Conservation (phyloP, 768 basidiomycete species). For the Russula ochroleuca region DNA sequence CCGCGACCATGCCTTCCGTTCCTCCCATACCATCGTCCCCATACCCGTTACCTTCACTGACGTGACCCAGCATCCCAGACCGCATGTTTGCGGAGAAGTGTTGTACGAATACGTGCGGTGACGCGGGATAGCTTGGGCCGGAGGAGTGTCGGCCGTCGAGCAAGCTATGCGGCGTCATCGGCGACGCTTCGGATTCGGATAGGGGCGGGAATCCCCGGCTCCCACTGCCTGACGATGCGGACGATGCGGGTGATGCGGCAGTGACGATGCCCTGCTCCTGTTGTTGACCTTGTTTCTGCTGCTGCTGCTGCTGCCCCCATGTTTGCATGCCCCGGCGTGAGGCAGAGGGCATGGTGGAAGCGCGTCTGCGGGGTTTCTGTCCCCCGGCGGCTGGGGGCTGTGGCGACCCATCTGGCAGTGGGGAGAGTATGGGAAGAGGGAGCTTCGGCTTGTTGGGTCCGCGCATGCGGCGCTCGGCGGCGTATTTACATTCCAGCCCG, state of each 20-base stretch:
- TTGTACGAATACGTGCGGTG: conserved; percentile 1
- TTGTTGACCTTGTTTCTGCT: neutral
- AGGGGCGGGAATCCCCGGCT: neutral
- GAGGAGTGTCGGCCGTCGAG: conserved; percentile 6
- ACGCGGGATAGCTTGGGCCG: neutral
- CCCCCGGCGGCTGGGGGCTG: neutral
- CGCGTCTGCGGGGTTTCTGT: conserved; percentile 17
- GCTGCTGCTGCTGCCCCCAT: neutral
- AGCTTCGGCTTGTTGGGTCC: conserved; percentile 57
- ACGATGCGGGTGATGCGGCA: conserved; percentile 12
- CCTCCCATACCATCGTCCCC: neutral
- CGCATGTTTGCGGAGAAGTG: neutral
- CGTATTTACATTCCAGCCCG: conserved; percentile 61
- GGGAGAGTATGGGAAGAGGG: neutral
- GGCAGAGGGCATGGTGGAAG: conserved; percentile 22
- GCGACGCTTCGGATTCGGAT: conserved; percentile 23
- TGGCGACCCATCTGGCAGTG: neutral
- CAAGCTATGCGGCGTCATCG: conserved; percentile 22
- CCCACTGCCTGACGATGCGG: conserved; percentile 21
- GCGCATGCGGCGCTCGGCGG: conserved; percentile 57
- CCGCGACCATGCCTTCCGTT: neutral
- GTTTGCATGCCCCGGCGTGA: neutral
- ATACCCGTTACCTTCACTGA: neutral
- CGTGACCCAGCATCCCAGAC: neutral
- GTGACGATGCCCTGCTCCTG: conserved; percentile 2